Conservation (phyloP, 2,329 filamentous ascomycete genomes). For the Exophiala sp. region DNA sequence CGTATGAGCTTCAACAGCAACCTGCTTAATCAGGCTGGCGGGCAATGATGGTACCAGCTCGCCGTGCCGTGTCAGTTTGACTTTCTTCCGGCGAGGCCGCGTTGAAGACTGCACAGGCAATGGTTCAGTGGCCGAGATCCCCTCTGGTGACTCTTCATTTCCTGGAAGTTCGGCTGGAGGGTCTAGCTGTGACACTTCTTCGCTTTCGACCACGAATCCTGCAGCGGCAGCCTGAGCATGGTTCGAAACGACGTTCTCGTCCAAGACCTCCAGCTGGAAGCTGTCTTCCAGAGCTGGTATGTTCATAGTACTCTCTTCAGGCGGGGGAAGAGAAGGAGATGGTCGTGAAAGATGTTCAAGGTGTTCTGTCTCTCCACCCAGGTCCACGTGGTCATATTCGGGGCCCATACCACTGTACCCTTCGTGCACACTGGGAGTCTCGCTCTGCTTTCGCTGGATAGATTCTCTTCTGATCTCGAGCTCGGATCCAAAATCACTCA, state of each 20-base stretch:
- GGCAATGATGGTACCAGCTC: conserved; percentile 72
- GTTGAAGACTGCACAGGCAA: conserved; percentile 1
- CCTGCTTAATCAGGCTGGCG: conserved; percentile 62
- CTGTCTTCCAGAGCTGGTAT: conserved; percentile 34
- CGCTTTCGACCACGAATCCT: background rate
- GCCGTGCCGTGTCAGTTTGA: conserved; percentile 61
- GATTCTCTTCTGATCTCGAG: conserved; percentile 31
- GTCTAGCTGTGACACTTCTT: background rate
- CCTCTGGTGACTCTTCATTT: background rate
- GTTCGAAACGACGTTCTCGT: conserved; percentile 31
- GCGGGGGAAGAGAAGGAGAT: conserved; percentile 10
- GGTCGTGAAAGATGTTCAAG: conserved; percentile 13
- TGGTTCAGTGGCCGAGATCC: conserved; percentile 23
- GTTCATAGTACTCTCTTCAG: conserved; percentile 29
- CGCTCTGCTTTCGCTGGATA: conserved; percentile 10
- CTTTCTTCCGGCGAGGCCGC: conserved; percentile 28
- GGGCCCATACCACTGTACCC: conserved; percentile 38
- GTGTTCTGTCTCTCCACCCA: conserved; percentile 28
- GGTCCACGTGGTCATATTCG: conserved; percentile 35
- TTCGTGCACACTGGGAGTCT: conserved; percentile 37
- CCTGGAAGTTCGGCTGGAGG: background rate
- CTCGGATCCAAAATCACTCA: conserved; percentile 48
- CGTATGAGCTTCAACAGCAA: conserved; percentile 33
- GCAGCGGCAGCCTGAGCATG: conserved; percentile 29
- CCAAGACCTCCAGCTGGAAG: conserved; percentile 25